Evolutionary conservation across 768 basidiomycete species (phyloP).

Genomic region (Collybia nuda): DNA sequence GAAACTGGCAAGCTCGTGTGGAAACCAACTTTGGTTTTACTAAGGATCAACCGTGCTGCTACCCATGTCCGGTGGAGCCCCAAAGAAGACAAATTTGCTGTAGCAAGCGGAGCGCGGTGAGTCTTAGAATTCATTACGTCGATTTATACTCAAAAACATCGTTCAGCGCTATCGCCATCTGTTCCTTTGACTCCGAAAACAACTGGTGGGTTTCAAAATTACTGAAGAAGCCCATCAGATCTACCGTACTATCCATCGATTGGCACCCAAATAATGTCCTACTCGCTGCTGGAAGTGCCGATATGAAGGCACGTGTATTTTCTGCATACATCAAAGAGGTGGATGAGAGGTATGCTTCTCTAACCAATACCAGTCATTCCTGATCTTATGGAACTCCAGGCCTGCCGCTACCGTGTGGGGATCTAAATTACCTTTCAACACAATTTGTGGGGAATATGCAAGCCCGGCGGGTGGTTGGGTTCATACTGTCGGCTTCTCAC

Average conservation of each 20-base stretch:
- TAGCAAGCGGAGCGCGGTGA: slow-evolving; percentile 93
- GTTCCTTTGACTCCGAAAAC: slow-evolving; percentile 95
- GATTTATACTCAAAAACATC: slow-evolving; percentile 2
- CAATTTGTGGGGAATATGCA: slow-evolving; percentile 90
- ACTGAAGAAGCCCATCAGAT: slow-evolving; percentile 95
- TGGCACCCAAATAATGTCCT: slow-evolving; percentile 99
- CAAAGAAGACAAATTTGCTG: slow-evolving; percentile 97
- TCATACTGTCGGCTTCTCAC: slow-evolving; percentile 93
- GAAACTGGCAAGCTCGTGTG: slow-evolving; percentile 72
- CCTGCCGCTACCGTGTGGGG: slow-evolving; percentile 93
- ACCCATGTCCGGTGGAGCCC: slow-evolving; percentile 97
- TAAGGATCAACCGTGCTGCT: slow-evolving; percentile 94
- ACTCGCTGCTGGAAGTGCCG: slow-evolving; percentile 94
- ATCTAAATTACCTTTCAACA: slow-evolving; percentile 97
- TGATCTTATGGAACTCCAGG: slow-evolving; percentile 38
- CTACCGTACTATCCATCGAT: slow-evolving; percentile 90
- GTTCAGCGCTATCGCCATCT: slow-evolving; percentile 86
- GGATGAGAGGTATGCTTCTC: slow-evolving; percentile 71
- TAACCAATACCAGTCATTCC: background rate
- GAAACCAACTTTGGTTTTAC: slow-evolving; percentile 96
- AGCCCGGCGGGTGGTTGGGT: slow-evolving; percentile 97
- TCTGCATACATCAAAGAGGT: slow-evolving; percentile 99
- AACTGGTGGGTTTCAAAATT: slow-evolving; percentile 99
- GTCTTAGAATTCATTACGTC: slow-evolving; percentile 11
- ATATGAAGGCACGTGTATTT: slow-evolving; percentile 97